These are phyloP conservation scores for Penicillium odoratum DNA, from an alignment of 495 filamentous ascomycete genomes.

Conservation along the genomic window DNA sequence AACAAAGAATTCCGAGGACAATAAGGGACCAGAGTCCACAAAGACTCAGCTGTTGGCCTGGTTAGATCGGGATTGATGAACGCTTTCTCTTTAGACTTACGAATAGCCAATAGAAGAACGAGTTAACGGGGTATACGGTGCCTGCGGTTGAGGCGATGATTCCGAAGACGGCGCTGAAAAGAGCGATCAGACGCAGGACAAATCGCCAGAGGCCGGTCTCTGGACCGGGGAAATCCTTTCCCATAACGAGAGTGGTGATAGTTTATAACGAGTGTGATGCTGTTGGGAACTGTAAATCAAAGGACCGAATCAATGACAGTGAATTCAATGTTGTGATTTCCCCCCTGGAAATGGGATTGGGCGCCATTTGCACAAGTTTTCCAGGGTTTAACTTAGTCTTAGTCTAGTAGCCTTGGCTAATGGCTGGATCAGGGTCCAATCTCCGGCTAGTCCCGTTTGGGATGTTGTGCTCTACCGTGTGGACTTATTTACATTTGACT, in stretches of 20 bases:
- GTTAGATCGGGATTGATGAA: not conserved
- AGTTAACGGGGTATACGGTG: not conserved
- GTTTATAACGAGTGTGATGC: slow-evolving; percentile 1
- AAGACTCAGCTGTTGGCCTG: not conserved
- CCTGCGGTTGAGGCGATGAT: not conserved
- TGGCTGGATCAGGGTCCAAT: too few relatives aligned
- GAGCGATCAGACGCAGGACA: not conserved
- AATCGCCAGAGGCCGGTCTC: slow-evolving; percentile 1
- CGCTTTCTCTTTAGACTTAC: not conserved
- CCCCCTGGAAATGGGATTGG: too few relatives aligned
- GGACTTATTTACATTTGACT: too few relatives aligned
- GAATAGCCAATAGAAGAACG: not conserved
- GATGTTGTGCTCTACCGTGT: too few relatives aligned
- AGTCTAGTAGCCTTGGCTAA: too few relatives aligned
- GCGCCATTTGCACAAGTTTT: too few relatives aligned
- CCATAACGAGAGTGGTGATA: not conserved
- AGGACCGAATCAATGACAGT: too few relatives aligned
- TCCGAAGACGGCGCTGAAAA: not conserved
- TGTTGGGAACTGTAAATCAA: too few relatives aligned
- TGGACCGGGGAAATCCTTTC: not conserved
- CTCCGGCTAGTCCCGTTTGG: too few relatives aligned
- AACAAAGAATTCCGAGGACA: not conserved
- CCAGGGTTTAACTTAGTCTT: too few relatives aligned
- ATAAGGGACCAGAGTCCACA: slow-evolving; percentile 1
- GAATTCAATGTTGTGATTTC: too few relatives aligned